These are phyloP conservation scores for Phytophthora cactorum DNA, from an alignment of 352 stramenopile genomes.

Conservation along the genomic window DNA sequence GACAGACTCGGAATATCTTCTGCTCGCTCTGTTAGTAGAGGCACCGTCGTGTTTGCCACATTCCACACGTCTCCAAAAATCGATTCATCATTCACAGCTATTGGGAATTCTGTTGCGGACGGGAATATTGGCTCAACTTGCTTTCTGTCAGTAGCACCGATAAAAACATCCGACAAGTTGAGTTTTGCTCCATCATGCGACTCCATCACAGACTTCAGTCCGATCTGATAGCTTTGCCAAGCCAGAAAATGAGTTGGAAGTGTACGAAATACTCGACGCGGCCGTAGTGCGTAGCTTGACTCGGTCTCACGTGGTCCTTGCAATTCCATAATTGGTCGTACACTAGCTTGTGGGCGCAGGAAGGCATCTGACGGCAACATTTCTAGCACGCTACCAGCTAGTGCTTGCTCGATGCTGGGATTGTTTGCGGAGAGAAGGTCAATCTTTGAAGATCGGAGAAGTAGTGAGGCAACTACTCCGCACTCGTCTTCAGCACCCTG, in stretches of 20 bases:
- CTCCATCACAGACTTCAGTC: slow-evolving; percentile 44
- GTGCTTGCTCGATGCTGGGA: not conserved
- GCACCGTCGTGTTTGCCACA: slow-evolving; percentile 36
- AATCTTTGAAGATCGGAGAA: not conserved
- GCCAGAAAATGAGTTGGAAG: slow-evolving; percentile 43
- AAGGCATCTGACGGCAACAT: slow-evolving; percentile 59
- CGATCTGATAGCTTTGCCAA: slow-evolving; percentile 44
- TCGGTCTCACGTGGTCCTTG: slow-evolving; percentile 57
- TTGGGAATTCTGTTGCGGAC: not conserved
- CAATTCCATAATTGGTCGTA: slow-evolving; percentile 53
- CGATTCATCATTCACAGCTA: not conserved
- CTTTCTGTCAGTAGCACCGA: slow-evolving; percentile 24
- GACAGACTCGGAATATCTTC: slow-evolving; percentile 66
- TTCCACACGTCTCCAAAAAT: slow-evolving; percentile 59
- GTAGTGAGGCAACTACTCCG: slow-evolving; percentile 21
- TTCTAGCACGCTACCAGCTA: slow-evolving; percentile 35
- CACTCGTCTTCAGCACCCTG: slow-evolving; percentile 58
- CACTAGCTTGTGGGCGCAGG: slow-evolving; percentile 50
- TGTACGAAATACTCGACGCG: slow-evolving; percentile 55
- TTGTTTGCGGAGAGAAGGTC: slow-evolving; percentile 3
- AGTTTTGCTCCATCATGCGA: slow-evolving; percentile 24
- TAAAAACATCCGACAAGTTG: slow-evolving; percentile 32
- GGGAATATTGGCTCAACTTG: slow-evolving; percentile 24
- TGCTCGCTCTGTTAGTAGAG: slow-evolving; percentile 33
- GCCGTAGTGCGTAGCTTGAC: slow-evolving; percentile 49